phyloP scores from a whole-genome alignment of 1,139 yeast species.

The Geotrichum cucujoidarum region DNA sequence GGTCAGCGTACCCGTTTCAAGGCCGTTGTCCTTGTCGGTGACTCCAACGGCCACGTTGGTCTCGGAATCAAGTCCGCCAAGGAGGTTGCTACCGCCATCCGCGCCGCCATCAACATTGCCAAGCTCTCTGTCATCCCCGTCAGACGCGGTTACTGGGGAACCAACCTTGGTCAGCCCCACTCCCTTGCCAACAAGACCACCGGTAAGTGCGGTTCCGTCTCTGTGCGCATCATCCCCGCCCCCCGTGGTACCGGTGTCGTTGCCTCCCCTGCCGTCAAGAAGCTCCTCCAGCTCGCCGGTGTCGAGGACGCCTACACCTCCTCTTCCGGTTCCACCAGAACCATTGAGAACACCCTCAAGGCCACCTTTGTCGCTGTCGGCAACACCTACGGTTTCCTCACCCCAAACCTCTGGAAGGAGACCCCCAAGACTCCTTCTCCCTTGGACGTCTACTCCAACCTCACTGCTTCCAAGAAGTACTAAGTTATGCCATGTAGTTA shows the following conservation, averaged over 20 bases:
- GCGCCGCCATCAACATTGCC: constrained; percentile 99
- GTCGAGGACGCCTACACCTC: constrained; percentile 98
- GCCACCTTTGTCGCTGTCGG: constrained; percentile 99
- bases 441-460: constrained; percentile 69
- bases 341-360: constrained; percentile 99
- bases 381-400: constrained; percentile 99
- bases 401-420: constrained; percentile 98
- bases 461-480: constrained; percentile 28
- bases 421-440: constrained; percentile 84
- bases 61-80: constrained; percentile 99
- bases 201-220: constrained; percentile 99
- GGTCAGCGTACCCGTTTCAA: constrained; percentile 99
- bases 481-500: no score
- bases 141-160: constrained; percentile 99
- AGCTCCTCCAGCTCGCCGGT: constrained; percentile 98
- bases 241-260: constrained; percentile 99
- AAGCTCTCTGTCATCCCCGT: constrained; percentile 98
- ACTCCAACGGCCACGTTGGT: constrained; percentile 99
- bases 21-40: constrained; percentile 99
- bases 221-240: constrained; percentile 98
- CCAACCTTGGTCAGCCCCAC: constrained; percentile 99
- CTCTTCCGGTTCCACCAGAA: constrained; percentile 99
- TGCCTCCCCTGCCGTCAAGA: constrained; percentile 99
- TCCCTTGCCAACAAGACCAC: constrained; percentile 96
- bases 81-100: constrained; percentile 99